Evolutionary conservation across 108 stramenopile genomes (phyloP), one percentile per base, ranked within the genome.

Genomic region (Pseudonitzschia pungens): DNA sequence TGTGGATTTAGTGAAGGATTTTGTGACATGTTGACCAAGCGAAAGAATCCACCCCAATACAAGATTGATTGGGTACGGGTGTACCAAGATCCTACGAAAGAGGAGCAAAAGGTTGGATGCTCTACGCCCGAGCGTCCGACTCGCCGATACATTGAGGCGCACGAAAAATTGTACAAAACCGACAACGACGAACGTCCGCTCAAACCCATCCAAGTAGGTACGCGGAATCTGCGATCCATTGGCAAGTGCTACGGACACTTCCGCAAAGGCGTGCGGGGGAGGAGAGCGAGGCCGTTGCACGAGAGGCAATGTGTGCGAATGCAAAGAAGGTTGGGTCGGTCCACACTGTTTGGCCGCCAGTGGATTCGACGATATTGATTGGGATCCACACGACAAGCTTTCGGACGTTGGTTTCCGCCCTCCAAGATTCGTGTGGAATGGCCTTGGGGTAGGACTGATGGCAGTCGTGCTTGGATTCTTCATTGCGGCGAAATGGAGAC

Each of bases 1-100:
- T 98, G 96, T 73, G 93, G 92, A 26, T 93, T 98, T 72, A 86
- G 91, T 1, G 80, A 82, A 36, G 95, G 96, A 4, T 96, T 98
- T 69, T 98, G 97, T 73, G 74, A 90, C 21, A 95, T 92, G 92
- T 84, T 98, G 68, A 71, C 68, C 14, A 64, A 77, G 50, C 20
- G 40, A 62, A 72, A 76, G 16, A 75, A 69, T 14, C 36, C 57
- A 68, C 89, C 92, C 0, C 66, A 88, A 74, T 96, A 93, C 75
- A 93, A 95, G 70, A 79, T 96, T 65, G 78, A 92, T 70, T 92
- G 81, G 65, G 81, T 97, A 14, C 91, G 94, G n/a, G 92, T 96
- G 0, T 97, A 96, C 69, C 96, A 98, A 73, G 89, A 94, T 78
- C 83, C 83, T 32, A 81, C 77, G 28, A 84, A 92, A 68, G 81